Base-by-base conservation (phyloP, 768 basidiomycete species). In the Hygrophorus pudorinus region DNA sequence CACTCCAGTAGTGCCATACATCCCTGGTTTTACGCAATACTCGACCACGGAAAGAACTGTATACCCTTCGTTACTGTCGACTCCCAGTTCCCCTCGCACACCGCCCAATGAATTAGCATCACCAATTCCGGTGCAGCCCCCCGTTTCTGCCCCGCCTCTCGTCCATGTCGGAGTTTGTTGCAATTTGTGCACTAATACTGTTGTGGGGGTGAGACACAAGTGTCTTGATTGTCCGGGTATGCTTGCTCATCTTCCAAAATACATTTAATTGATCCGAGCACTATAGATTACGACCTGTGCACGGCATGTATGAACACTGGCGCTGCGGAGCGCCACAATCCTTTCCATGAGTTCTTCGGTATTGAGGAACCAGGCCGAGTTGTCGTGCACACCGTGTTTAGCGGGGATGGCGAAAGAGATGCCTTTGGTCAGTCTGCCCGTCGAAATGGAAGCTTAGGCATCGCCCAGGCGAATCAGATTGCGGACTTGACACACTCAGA, bases 171-270 rank as follows among this genome's bases (percentile, higher is more conserved):
- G 72, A 21, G 63, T 86, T n/a, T 37, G 68, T 7, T 92, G 88
- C 58, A 83, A 91, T 58, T 53, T 52, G 12, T 92, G 88, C 59
- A 51, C 69, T 4, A 51, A 60, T 16, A 70, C 60, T 3, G 68
- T 90, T 31, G 63, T 72, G 44, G 88, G 87, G 9, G 57, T 78
- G 44, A 70, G 89, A 35, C 79, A 86, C 59, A 91, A 90, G 60
- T 91, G 88, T 54, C 60, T 86, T 16, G 81, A 86, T 51, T 90
- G 87, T 58, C 66, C 71, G 38, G 70, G 83, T 85, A 56, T 42
- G 71, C 61, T 37, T 3, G 34, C 24, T 32, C 16, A 14, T 49
- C 3, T 20, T 35, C 33, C 45, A 27, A 5, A 14, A 34, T 39
- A 34, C n/a, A 36, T 10, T 36, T 46, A 42, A 24, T 34, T 35